Conservation (phyloP, 2,329 filamentous ascomycete species). For the Pestalotiopsis sp. region DNA sequence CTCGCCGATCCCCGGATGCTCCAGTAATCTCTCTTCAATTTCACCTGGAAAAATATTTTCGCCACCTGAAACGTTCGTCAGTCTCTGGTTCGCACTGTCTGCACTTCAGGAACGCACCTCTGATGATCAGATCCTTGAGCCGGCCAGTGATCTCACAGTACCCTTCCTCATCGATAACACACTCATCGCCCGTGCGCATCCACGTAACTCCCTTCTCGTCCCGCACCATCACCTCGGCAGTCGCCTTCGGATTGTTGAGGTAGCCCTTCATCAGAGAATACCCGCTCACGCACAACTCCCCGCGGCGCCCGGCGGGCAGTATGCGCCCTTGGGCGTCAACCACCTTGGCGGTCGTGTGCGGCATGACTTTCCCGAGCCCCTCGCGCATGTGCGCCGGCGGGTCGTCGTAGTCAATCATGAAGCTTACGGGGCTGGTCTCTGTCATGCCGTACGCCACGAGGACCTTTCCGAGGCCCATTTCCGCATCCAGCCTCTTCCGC, state of each 20-base stretch:
- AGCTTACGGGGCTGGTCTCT: conserved; percentile 77
- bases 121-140: conserved; percentile 91
- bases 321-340: conserved; percentile 68
- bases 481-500: conserved; percentile 63
- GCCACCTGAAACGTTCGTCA: conserved; percentile 49
- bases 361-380: conserved; percentile 79
- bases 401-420: conserved; percentile 81
- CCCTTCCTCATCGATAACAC: conserved; percentile 77
- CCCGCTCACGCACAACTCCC: conserved; percentile 83
- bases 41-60: conserved; percentile 97
- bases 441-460: conserved; percentile 83
- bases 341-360: conserved; percentile 79
- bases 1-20: conserved; percentile 70
- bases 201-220: conserved; percentile 61
- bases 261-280: conserved; percentile 93
- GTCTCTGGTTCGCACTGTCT: not conserved
- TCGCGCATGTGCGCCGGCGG: conserved; percentile 72
- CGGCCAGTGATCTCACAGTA: conserved; percentile 88
- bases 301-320: conserved; percentile 66
- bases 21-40: conserved; percentile 84
- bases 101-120: conserved; percentile 59
- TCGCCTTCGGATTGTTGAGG: conserved; percentile 73
- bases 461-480: conserved; percentile 64
- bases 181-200: conserved; percentile 95
- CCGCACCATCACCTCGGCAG: conserved; percentile 62